A percentile compares a stretch with the other conserved stretches of the same genome.
Conservation (phyloP, 441 rosid species). For the Euphorbia schlechtendalii region DNA sequence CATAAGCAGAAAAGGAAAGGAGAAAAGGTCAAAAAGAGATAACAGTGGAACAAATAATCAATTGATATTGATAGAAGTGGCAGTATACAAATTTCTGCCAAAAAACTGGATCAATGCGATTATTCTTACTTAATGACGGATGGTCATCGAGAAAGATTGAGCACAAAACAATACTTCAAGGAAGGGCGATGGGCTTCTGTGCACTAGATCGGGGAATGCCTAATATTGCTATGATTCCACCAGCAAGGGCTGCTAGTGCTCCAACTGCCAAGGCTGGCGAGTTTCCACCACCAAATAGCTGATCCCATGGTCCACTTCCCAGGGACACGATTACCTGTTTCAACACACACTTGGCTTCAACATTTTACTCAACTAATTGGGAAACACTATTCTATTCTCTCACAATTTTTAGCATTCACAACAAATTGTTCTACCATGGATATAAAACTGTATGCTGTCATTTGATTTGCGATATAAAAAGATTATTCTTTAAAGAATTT, state of each 20-base stretch:
- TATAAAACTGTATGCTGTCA: background rate
- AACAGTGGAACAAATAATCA: slow-evolving; percentile 16
- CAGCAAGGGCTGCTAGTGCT: slow-evolving; percentile 58
- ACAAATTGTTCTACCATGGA: background rate
- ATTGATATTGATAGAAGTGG: slow-evolving; percentile 19
- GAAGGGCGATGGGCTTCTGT: slow-evolving; percentile 50
- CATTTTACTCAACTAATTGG: slow-evolving; percentile 9
- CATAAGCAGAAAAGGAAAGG: slow-evolving; percentile 3
- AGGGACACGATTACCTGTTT: slow-evolving; percentile 72
- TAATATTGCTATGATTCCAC: slow-evolving; percentile 75
- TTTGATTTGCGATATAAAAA: too few species aligned
- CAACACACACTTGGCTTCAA: slow-evolving; percentile 6
- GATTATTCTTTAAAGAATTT: too few species aligned
- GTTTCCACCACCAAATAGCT: slow-evolving; percentile 93
- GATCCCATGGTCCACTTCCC: slow-evolving; percentile 97
- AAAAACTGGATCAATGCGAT: too few species aligned
- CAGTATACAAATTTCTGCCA: slow-evolving; percentile 24
- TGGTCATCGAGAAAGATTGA: slow-evolving; percentile 19
- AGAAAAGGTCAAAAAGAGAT: slow-evolving; percentile 2
- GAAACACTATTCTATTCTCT: background rate
- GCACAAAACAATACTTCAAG: slow-evolving; percentile 46
- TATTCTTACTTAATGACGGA: slow-evolving; percentile 15
- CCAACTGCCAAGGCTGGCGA: slow-evolving; percentile 86
- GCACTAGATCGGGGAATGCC: slow-evolving; percentile 75
- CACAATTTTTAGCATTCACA: slow-evolving; percentile 12